Base-by-base conservation (phyloP, 2,329 filamentous ascomycete genomes). In the Apiospora aurea region DNA sequence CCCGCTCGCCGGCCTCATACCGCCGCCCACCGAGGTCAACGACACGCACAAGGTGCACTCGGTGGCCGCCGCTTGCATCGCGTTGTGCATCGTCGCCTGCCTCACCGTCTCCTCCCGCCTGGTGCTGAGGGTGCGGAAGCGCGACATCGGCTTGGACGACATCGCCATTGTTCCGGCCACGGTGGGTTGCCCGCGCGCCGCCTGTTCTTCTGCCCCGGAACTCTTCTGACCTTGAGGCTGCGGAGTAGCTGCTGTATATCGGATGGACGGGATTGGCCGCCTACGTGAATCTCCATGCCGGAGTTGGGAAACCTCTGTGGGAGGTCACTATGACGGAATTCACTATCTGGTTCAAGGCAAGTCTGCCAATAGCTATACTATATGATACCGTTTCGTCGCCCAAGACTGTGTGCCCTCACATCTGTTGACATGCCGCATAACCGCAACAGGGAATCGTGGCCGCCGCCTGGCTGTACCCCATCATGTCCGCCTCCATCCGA, bases 291-390 rank as follows among this genome's bases (percentile, higher is more conserved):
- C 70, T 78, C 16, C 69, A 74, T 57, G 74, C 75, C n/a, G 77
- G 77, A 4, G 73, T 76, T 14, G 77, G 74, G 26, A 79, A 79
- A 70, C 77, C 77, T 0, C 72, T 78, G 1, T 75, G 73, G 71
- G 77, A 79, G 46, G 75, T 79, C 66, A 78, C 77, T 4, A 3
- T 77, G 1, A 64, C 29, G 2, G 77, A 79, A 49, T 79, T 72
- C 57, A 69, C 72, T 7, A 64, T 75, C 38, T 79, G 77, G 75
- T 77, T 74, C 68, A 69, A 69, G 51, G 72, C 70, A 71, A 18
- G 29, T 71, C 43, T 2, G 4, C 26, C 26, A 29, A 29, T 29
- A 29, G 26, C 26, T 29, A 29, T 29, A 29, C 26, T 29, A 29
- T 29, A 29, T 29, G 26, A 29, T 29, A 29, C 26, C 26, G 1